Conservation (phyloP, 78 protist species). For the slime mould (Dictyostelium discoideum) region DNA sequence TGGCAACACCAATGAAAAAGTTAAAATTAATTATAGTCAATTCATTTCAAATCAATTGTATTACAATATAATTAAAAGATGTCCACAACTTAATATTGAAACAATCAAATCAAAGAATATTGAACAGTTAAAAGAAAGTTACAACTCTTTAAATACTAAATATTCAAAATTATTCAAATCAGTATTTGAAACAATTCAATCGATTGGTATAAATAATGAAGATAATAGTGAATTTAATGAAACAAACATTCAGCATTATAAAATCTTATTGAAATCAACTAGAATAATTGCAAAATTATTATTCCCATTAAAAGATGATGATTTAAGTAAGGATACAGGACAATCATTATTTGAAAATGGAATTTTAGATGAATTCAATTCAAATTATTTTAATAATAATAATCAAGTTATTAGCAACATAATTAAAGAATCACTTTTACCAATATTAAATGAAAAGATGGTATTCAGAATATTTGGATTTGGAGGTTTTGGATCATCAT, state of each 20-base stretch:
- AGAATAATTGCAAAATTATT: background rate
- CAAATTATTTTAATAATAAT: background rate
- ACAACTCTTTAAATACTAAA: background rate
- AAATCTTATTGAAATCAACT: background rate
- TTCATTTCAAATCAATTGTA: background rate
- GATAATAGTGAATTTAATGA: background rate
- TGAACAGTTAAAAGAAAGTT: background rate
- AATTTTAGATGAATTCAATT: background rate
- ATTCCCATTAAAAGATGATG: background rate
- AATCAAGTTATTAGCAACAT: background rate
- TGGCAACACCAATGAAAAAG: background rate
- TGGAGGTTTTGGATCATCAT: background rate
- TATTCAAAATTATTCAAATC: background rate
- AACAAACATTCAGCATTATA: background rate
- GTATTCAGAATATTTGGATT: constrained; percentile 1
- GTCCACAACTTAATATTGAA: background rate
- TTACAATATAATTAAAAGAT: background rate
- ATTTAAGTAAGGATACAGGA: background rate
- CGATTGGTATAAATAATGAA: background rate
- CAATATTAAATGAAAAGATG: background rate
- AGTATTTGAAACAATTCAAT: background rate
- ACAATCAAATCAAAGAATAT: background rate
- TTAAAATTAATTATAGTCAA: background rate
- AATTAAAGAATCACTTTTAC: background rate
- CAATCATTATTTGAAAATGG: background rate